Conservation (phyloP, 495 filamentous ascomycete genomes). For the Aspergillus ostianus region DNA sequence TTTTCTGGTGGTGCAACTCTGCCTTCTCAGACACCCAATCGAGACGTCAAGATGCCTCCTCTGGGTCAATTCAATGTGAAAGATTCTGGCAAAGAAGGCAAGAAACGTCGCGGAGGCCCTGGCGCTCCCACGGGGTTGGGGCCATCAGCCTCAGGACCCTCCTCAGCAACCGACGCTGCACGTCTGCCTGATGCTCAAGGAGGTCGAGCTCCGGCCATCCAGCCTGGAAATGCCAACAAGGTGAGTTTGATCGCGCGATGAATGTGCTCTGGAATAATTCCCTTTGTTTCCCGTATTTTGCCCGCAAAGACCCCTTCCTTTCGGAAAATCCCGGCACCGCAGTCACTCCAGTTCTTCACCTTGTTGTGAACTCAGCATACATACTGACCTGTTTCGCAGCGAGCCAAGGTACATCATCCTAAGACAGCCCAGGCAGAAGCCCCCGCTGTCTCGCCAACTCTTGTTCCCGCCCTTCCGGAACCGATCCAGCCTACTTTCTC, state of each 20-base stretch:
- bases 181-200: conserved; percentile 36
- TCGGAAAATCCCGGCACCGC: too few species aligned
- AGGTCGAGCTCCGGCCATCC: conserved; percentile 31
- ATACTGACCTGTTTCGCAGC: conserved; percentile 35
- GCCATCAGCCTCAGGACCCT: conserved; percentile 31
- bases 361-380: background rate
- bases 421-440: conserved; percentile 63
- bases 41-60: conserved; percentile 79
- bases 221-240: conserved; percentile 52
- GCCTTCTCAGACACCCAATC: conserved; percentile 49
- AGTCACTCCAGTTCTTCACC: background rate
- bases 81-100: conserved; percentile 68
- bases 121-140: conserved; percentile 30
- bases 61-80: conserved; percentile 88
- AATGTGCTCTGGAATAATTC: background rate
- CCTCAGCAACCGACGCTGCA: conserved; percentile 31
- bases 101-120: conserved; percentile 65
- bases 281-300: too few species aligned
- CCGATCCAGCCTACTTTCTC: conserved; percentile 69
- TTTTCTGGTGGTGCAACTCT: conserved; percentile 41
- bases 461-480: conserved; percentile 83
- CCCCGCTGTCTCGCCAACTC: conserved; percentile 75
- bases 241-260: conserved; percentile 26
- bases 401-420: conserved; percentile 60
- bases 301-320: background rate